Percentiles rank a stretch among this genome's conserved stretches.
Conservation (phyloP, 2,329 filamentous ascomycete species). For the Fusarium odoratissimum region DNA sequence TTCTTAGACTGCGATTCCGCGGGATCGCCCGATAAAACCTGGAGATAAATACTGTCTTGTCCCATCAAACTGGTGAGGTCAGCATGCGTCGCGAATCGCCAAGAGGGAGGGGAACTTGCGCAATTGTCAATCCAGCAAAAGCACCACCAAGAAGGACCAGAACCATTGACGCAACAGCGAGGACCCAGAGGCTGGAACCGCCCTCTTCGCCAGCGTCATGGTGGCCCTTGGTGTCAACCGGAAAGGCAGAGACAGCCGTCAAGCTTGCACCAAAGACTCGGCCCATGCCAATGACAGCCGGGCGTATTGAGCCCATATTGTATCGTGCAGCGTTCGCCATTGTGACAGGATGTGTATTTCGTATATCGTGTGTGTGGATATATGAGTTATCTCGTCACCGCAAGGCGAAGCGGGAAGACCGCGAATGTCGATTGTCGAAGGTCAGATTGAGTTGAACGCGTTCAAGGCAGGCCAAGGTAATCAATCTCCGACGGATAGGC, state of each 20-base stretch:
- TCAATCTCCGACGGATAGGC: constrained; percentile 17
- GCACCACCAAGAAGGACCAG: constrained; percentile 90
- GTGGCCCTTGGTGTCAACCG: constrained; percentile 54
- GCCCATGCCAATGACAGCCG: constrained; percentile 63
- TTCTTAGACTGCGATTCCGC: constrained; percentile 88
- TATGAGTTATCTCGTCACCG: constrained; percentile 1
- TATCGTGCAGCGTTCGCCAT: constrained; percentile 52
- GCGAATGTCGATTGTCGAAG: constrained; percentile 6
- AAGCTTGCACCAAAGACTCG: constrained; percentile 63
- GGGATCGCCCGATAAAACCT: constrained; percentile 89
- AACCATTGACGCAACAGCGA: constrained; percentile 80
- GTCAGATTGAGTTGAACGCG: constrained; percentile 6
- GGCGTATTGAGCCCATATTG: constrained; percentile 57
- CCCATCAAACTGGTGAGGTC: constrained; percentile 64
- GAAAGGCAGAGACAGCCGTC: constrained; percentile 61
- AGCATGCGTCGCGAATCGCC: constrained; percentile 31
- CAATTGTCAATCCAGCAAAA: constrained; percentile 94
- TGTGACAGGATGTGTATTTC: not conserved
- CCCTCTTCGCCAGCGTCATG: constrained; percentile 61
- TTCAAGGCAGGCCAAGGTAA: constrained; percentile 8
- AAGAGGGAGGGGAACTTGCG: constrained; percentile 61
- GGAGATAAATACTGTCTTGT: constrained; percentile 95
- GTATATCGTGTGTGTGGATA: not conserved
- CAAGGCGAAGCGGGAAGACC: constrained; percentile 4
- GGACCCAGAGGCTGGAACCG: constrained; percentile 80